Conservation (phyloP, 2,329 filamentous ascomycete genomes). For the Akanthomyces uredinophilus region DNA sequence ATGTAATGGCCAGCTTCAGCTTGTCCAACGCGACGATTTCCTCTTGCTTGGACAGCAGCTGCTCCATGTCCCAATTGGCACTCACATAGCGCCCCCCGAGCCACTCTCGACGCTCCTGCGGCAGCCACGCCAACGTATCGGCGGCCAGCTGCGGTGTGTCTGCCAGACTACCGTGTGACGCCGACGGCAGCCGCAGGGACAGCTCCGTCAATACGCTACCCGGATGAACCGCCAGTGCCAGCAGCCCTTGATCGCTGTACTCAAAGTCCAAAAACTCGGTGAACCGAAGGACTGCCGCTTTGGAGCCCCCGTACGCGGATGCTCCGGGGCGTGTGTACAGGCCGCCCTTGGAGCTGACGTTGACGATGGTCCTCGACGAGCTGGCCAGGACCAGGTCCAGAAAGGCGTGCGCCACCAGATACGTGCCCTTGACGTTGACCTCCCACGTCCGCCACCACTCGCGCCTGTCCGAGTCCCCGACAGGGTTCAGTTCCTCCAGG, state of each 20-base stretch:
- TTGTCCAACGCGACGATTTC: conserved; percentile 31
- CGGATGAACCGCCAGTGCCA: conserved; percentile 39
- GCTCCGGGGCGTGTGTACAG: conserved; percentile 24
- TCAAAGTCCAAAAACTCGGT: too few relatives aligned
- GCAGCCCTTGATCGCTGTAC: too few relatives aligned
- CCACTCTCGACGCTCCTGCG: conserved; percentile 37
- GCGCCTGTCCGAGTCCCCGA: conserved; percentile 32
- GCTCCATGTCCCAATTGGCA: conserved; percentile 43
- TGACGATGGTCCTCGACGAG: conserved; percentile 39
- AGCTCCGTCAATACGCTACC: conserved; percentile 32
- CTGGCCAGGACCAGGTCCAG: conserved; percentile 39
- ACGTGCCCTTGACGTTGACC: conserved; percentile 46
- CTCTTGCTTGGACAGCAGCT: conserved; percentile 34
- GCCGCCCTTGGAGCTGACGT: conserved; percentile 36
- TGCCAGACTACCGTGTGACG: conserved; percentile 15
- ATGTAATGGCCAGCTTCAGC: conserved; percentile 15
- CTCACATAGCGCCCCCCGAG: conserved; percentile 39
- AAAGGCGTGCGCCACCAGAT: conserved; percentile 41
- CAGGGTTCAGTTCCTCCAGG: conserved; percentile 28
- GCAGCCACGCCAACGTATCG: conserved; percentile 40
- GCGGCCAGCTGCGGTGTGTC: conserved; percentile 36
- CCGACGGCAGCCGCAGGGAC: background rate
- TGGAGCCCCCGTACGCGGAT: conserved; percentile 42
- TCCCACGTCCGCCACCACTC: conserved; percentile 44
- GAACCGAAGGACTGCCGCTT: too few relatives aligned